Evolutionary conservation across 1,284 basidiomycete genomes (phyloP).

Genomic region (Schizophyllum amplum): DNA sequence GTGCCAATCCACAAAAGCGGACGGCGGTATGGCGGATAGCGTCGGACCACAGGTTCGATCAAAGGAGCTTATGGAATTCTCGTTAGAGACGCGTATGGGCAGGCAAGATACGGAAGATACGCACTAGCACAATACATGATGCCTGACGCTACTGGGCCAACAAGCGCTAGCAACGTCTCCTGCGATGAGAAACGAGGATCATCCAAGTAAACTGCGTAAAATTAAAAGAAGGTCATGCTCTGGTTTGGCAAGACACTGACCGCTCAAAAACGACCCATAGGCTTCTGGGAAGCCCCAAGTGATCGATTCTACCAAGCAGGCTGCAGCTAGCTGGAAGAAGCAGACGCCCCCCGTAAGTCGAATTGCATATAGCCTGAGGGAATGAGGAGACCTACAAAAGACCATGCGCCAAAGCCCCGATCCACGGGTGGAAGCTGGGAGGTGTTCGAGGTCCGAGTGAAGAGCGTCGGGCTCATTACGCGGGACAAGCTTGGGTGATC

Average conservation of each 20-base stretch:
- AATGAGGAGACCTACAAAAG: constrained; percentile 8
- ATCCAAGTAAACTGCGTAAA: constrained; percentile 20
- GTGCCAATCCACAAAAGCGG: constrained; percentile 24
- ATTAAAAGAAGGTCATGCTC: not conserved
- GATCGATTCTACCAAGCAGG: constrained; percentile 21
- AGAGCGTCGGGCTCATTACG: not conserved
- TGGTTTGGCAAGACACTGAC: not conserved
- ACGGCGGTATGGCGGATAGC: constrained; percentile 23
- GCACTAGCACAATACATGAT: constrained; percentile 28
- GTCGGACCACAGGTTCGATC: constrained; percentile 20
- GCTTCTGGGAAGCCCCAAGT: constrained; percentile 20
- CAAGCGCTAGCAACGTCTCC: constrained; percentile 23
- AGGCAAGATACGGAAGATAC: not conserved
- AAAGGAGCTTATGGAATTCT: constrained; percentile 14
- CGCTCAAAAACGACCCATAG: constrained; percentile 6
- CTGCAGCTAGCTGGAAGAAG: constrained; percentile 16
- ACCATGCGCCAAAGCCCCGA: constrained; percentile 8
- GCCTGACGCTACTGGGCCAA: constrained; percentile 24
- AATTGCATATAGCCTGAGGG: not conserved
- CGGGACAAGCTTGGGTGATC: not conserved
- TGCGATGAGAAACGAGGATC: constrained; percentile 20
- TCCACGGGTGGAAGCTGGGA: constrained; percentile 5
- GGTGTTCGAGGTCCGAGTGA: not conserved
- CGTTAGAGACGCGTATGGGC: not conserved
- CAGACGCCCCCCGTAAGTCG: not conserved